Evolutionary conservation across 257 asterid genomes (phyloP).

Genomic region (Linaria vulgaris): DNA sequence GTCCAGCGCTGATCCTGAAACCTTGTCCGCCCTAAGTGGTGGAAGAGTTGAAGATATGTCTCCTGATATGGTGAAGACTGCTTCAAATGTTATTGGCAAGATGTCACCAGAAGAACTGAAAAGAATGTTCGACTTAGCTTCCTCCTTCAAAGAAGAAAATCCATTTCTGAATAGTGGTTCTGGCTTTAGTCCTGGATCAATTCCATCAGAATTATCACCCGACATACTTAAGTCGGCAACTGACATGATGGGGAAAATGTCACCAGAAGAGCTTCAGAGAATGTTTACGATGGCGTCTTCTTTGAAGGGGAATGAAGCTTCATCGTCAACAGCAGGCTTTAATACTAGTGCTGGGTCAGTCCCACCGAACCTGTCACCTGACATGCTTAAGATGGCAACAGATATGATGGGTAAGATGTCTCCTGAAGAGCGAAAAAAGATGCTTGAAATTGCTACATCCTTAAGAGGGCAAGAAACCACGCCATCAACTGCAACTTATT

Average conservation of each 20-base stretch:
- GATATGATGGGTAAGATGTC: constrained; percentile 93
- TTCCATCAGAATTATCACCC: constrained; percentile 68
- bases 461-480: constrained; percentile 54
- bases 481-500: constrained; percentile 41
- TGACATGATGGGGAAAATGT: constrained; percentile 89
- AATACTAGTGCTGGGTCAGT: constrained; percentile 42
- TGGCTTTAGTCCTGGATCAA: constrained; percentile 50
- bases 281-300: constrained; percentile 84
- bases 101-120: constrained; percentile 94
- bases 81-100: constrained; percentile 64
- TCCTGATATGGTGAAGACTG: constrained; percentile 86
- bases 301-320: constrained; percentile 51
- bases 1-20: constrained; percentile 76
- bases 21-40: constrained; percentile 68
- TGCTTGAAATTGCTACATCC: constrained; percentile 79
- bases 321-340: constrained; percentile 43
- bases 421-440: constrained; percentile 65
- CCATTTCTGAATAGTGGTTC: constrained; percentile 42
- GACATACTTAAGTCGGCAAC: constrained; percentile 84
- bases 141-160: constrained; percentile 66
- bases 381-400: constrained; percentile 85
- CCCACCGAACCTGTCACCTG: constrained; percentile 64
- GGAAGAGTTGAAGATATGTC: constrained; percentile 73
- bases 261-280: constrained; percentile 74
- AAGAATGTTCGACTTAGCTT: constrained; percentile 73